A percentile compares a stretch with the other conserved stretches of the same genome.
phyloP scores from a whole-genome alignment of 1,139 yeast species.

The Keqinozyma sinolaborantium region DNA sequence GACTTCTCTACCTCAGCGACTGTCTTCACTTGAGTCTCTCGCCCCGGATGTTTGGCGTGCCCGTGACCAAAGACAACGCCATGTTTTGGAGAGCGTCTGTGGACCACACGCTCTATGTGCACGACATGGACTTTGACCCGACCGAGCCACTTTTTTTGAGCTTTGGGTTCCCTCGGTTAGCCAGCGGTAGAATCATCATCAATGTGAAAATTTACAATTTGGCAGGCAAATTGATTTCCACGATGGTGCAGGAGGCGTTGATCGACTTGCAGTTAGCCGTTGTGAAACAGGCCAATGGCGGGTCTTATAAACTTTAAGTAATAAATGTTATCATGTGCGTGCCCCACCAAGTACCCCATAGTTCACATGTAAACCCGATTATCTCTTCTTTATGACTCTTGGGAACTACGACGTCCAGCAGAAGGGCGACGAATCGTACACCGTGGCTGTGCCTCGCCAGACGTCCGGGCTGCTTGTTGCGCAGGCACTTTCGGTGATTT shows the following conservation, averaged over 20 bases:
- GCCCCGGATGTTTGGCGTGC: constrained; percentile 25
- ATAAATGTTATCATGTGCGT: background rate
- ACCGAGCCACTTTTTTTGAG: constrained; percentile 35
- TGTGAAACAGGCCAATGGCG: constrained; percentile 14
- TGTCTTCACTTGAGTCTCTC: constrained; percentile 31
- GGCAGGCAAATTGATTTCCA: constrained; percentile 33
- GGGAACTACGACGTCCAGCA: background rate
- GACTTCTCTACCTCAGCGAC: constrained; percentile 29
- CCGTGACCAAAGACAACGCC: constrained; percentile 13
- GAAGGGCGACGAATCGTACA: background rate
- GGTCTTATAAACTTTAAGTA: constrained; percentile 10
- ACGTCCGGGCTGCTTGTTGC: background rate
- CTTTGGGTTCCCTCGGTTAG: constrained; percentile 30
- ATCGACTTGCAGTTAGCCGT: constrained; percentile 23
- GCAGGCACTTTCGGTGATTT: constrained; percentile 31
- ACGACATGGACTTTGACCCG: constrained; percentile 42
- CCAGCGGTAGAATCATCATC: constrained; percentile 38
- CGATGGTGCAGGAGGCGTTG: constrained; percentile 43
- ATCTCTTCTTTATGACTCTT: background rate
- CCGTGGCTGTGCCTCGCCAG: background rate
- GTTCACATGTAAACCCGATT: constrained; percentile 3
- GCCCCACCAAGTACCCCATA: constrained; percentile 3
- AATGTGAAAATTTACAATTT: constrained; percentile 32
- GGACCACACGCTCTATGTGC: constrained; percentile 41
- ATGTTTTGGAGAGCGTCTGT: constrained; percentile 37